phyloP scores from a whole-genome alignment of 2,329 filamentous ascomycete species.

The Nigrospora osmanthi region DNA sequence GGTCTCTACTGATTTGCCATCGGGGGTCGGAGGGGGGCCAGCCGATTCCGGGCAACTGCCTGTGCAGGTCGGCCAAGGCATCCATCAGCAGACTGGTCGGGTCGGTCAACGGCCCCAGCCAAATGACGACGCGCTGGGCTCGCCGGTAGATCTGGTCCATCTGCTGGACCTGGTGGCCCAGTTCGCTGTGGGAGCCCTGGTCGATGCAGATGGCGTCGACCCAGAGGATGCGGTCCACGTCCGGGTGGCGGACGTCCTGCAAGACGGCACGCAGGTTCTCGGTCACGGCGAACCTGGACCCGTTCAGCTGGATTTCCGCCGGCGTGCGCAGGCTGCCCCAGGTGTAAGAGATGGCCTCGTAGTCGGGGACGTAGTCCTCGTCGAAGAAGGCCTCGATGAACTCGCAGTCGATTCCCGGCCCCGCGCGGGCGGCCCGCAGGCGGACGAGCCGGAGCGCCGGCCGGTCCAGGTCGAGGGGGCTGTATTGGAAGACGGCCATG shows the following conservation, averaged over 20 bases:
- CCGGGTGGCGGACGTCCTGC: neutral
- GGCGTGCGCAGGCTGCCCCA: neutral
- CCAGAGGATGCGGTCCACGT: neutral
- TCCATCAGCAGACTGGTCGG: neutral
- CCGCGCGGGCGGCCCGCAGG: neutral
- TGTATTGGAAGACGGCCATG: neutral
- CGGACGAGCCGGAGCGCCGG: neutral
- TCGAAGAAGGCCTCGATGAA: neutral
- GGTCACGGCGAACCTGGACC: neutral
- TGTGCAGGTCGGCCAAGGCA: neutral
- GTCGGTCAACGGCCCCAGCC: slow-evolving; percentile 3
- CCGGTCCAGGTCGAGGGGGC: neutral
- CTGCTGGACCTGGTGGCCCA: slow-evolving; percentile 7
- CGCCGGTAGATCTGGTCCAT: slow-evolving; percentile 7
- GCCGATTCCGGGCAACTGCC: neutral
- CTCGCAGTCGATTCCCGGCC: neutral
- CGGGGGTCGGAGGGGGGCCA: neutral
- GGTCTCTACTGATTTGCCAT: neutral
- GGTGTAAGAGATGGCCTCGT: neutral
- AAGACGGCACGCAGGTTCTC: neutral
- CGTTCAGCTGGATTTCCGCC: neutral
- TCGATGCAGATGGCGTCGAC: slow-evolving; percentile 3
- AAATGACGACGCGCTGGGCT: slow-evolving; percentile 8
- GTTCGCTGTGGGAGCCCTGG: slow-evolving; percentile 5
- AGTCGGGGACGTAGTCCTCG: neutral